Percentiles rank a stretch among this genome's conserved stretches.
Conservation (phyloP, 176 grass and related monocot genomes). For the Phyllostachys edulis region DNA sequence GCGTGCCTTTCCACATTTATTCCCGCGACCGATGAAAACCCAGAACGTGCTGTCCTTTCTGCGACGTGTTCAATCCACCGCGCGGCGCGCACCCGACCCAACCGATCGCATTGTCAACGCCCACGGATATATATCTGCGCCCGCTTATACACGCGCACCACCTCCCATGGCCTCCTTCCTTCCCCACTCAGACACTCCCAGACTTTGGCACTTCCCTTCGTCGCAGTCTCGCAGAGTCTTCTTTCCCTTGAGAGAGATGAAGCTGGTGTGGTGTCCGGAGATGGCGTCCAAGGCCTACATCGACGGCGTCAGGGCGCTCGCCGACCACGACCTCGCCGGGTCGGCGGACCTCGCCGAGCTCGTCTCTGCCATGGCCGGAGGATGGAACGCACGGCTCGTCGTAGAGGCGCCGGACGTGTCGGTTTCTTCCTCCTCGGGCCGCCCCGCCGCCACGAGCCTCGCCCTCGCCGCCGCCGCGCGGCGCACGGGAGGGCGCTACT, state of each 20-base stretch:
- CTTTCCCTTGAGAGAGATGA: conserved; percentile 25
- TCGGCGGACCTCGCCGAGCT: conserved; percentile 51
- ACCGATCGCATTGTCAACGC: background rate
- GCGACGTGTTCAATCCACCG: too few relatives aligned
- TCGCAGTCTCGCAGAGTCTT: background rate
- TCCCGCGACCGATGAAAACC: background rate
- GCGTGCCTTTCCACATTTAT: background rate
- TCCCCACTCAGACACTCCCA: background rate
- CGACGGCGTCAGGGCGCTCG: conserved; percentile 47
- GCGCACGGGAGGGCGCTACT: conserved; percentile 32
- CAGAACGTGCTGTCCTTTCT: background rate
- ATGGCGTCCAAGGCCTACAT: conserved; percentile 62
- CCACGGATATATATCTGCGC: background rate
- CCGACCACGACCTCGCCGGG: background rate
- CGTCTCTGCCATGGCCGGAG: conserved; percentile 65
- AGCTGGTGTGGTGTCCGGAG: conserved; percentile 77
- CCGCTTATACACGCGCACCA: background rate
- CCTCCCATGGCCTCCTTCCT: background rate
- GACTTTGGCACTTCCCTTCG: background rate
- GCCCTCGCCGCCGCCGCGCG: conserved; percentile 39
- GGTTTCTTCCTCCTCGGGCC: background rate
- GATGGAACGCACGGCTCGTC: conserved; percentile 72
- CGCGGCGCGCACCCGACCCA: background rate
- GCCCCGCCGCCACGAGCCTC: conserved; percentile 29
- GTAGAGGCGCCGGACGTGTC: conserved; percentile 45